Evolutionary conservation across 2,329 filamentous ascomycete genomes (phyloP), one percentile per base, ranked within the genome.

Genomic region (Trichophyton mentagrophytes): DNA sequence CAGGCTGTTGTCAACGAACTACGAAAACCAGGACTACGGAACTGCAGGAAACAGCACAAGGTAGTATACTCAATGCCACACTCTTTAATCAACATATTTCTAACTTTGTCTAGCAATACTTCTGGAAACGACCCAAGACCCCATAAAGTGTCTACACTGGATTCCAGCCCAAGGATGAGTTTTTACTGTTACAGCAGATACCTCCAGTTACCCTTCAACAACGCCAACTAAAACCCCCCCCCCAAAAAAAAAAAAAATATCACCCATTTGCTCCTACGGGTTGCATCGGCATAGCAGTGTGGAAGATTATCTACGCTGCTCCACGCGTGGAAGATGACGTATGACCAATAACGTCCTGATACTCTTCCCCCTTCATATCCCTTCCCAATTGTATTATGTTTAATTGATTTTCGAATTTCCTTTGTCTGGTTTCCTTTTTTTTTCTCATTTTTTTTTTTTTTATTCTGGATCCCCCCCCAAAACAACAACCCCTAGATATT

Each of bases 11-110:
- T 91, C 1, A 86, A 91, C 66, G 89, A 89, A 59, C 78, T 96
- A 71, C 82, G 90, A 61, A 96, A 95, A 75, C 92, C 91, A 49
- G 93, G 90, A 67, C 77, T 99, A 69, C 82, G 93, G 66, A 87
- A 86, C 69, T 96, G 93, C 70, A 83, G 93, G 69, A 97, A 96
- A 77, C 89, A 93, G 71, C 93, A 99, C 76, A 97, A 97, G 89
- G 92, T 97, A 82, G 70, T 78, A 73, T 64, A 33, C 33, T 17
- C 11, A 25, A 27, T 58, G 20, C 57, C 53, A 36, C 38, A 56
- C 42, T 40, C 55, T 62, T 25, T 58, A 59, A 46, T 36, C 36
- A 6, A 11, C 13, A 9, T 20, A 63, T 64, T 20, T 63, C 60
- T 59, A 13, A n/a, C 57, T 57, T 30, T 47, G 13, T 47, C 40